Base-by-base conservation (phyloP, 257 asterid species). In the Ballota nigra region DNA sequence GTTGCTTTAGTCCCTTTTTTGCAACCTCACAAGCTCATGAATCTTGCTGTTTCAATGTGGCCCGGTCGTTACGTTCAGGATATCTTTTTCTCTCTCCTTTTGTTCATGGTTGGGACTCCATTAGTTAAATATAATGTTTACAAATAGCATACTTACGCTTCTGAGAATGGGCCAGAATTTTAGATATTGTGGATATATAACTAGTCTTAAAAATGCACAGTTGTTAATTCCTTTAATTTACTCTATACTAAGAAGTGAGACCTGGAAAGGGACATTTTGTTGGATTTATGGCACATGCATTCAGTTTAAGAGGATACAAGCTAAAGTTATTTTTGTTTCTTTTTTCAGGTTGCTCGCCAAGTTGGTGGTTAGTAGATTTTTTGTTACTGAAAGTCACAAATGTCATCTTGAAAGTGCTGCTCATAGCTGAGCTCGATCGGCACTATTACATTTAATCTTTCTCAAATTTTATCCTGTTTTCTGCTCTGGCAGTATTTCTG, bases 291-390 rank as follows among this genome's bases (percentile, higher is more conserved):
- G 47, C 70, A 65, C 19, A 7, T 1, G 16, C 19, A 15, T 2
- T 11, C 16, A 24, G 43, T 41, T 38, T 51, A 15, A 2, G 49
- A 26, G 19, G 47, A 70, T 9, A 49, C 15, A 19, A 36, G 59
- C 47, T 26, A 24, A 36, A 73, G 23, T 52, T 10, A 19, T 49
- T 61, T 65, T 23, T 38, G 22, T 18, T 62, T 68, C 1, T 11
- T 24, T 82, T 53, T 80, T 76, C 90, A 88, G 92, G 91, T 78
- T 78, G 74, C 78, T 51, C 78, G 40, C 57, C 83, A 78, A 73
- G 73, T 73, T 85, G 82, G 82, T 31, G 90, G 96, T 88, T 61
- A 76, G 95, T 81, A 52, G 15, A 78, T 72, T 24, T 68, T 33
- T 47, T 4, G 26, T 49, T 15, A 26, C 60, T 31, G 6, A 15